Evolutionary conservation across 768 basidiomycete genomes (phyloP).

Genomic region (Lactarius hengduanensis): DNA sequence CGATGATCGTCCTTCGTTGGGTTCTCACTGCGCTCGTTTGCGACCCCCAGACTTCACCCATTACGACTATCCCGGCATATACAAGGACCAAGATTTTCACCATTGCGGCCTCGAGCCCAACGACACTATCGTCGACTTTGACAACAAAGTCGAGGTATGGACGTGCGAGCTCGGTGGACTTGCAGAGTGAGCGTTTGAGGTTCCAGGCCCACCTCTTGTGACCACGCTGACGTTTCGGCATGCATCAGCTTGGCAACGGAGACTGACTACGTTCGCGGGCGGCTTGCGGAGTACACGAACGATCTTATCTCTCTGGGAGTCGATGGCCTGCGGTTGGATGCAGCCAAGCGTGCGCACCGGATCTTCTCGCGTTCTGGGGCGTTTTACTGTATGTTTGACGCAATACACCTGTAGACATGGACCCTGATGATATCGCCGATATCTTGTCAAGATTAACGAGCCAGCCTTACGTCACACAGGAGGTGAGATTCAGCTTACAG

Average conservation of each 20-base stretch:
- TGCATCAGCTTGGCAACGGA: conserved; percentile 55
- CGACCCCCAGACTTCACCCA: conserved; percentile 43
- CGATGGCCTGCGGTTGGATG: conserved; percentile 62
- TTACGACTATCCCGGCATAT: conserved; percentile 41
- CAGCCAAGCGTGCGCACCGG: conserved; percentile 52
- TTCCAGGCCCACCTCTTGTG: neutral
- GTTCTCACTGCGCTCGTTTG: neutral
- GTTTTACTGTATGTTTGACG: neutral
- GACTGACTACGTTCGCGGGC: conserved; percentile 53
- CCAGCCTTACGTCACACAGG: conserved; percentile 61
- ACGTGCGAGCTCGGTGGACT: conserved; percentile 41
- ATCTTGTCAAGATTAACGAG: conserved; percentile 47
- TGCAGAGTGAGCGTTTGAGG: conserved; percentile 39
- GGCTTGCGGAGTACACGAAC: conserved; percentile 56
- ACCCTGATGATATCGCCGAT: conserved; percentile 50
- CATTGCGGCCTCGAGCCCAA: conserved; percentile 56
- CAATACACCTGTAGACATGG: conserved; percentile 48
- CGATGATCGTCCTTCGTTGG: neutral
- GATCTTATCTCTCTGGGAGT: conserved; percentile 61
- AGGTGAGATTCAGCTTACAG: conserved; percentile 34
- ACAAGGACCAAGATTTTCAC: conserved; percentile 51
- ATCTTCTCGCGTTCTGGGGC: neutral
- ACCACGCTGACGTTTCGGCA: neutral
- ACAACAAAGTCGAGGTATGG: conserved; percentile 50
- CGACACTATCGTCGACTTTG: conserved; percentile 56